A percentile compares a stretch with the other conserved stretches of the same genome.
Conservation (phyloP, 164 flowering plant species). For the Nymphaea colorata region DNA sequence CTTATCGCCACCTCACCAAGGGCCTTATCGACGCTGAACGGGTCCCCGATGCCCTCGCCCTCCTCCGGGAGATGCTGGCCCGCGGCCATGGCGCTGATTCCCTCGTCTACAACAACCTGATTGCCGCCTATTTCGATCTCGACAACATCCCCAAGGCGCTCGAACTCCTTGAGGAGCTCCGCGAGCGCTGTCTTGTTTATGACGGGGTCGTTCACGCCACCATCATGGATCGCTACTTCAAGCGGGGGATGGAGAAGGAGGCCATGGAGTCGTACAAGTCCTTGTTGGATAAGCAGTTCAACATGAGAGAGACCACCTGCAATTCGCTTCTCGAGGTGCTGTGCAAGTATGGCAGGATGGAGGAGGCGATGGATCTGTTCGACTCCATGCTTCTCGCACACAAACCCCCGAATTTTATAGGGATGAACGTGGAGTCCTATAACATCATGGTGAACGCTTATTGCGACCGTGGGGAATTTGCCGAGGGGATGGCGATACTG, state of each 20-base stretch:
- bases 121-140: constrained; percentile 40
- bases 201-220: constrained; percentile 78
- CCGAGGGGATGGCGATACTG: constrained; percentile 40
- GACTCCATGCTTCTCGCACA: constrained; percentile 60
- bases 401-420: constrained; percentile 49
- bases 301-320: constrained; percentile 62
- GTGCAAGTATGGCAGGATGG: constrained; percentile 41
- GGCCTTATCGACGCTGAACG: constrained; percentile 55
- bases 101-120: constrained; percentile 54
- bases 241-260: constrained; percentile 46
- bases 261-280: constrained; percentile 62
- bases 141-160: constrained; percentile 51
- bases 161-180: constrained; percentile 69
- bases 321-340: constrained; percentile 61
- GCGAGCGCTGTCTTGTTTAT: constrained; percentile 57
- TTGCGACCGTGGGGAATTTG: constrained; percentile 35
- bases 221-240: constrained; percentile 66
- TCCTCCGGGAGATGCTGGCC: constrained; percentile 63
- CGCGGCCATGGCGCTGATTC: constrained; percentile 82
- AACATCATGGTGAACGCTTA: constrained; percentile 66
- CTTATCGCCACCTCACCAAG: constrained; percentile 61
- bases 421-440: constrained; percentile 63
- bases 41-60: constrained; percentile 43
- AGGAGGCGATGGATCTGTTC: constrained; percentile 55
- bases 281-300: constrained; percentile 40